These are phyloP conservation scores for Ophiocordyceps australis DNA, from an alignment of 2,329 filamentous ascomycete genomes.

Conservation along the genomic window DNA sequence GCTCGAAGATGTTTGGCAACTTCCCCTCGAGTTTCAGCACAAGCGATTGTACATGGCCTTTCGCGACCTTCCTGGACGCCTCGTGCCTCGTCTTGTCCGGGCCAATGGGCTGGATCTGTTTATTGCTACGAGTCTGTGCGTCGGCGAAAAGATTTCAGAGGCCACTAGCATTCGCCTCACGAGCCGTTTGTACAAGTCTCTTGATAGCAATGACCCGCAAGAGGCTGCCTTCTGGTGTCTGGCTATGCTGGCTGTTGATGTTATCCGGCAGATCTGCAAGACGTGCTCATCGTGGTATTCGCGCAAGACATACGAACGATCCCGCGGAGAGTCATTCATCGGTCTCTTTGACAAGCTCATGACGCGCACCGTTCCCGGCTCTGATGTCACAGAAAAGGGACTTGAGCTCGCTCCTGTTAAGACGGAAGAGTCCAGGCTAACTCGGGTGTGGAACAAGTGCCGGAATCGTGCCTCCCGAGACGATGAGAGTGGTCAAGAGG, in stretches of 20 bases:
- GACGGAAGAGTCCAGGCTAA: conserved; percentile 4
- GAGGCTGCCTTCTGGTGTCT: conserved; percentile 18
- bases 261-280: conserved; percentile 14
- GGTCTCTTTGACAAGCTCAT: conserved; percentile 17
- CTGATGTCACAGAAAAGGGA: conserved; percentile 17
- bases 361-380: conserved; percentile 18
- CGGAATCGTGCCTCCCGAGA: conserved; percentile 4
- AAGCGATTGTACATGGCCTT: conserved; percentile 56
- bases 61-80: conserved; percentile 51
- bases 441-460: no score
- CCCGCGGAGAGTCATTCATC: conserved; percentile 47
- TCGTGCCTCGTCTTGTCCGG: conserved; percentile 48
- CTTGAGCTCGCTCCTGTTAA: conserved; percentile 2
- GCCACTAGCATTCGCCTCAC: conserved; percentile 19
- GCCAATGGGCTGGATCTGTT: conserved; percentile 69
- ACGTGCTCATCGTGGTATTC: conserved; percentile 51
- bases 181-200: conserved; percentile 15
- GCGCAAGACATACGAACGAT: conserved; percentile 69
- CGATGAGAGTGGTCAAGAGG: no score
- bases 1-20: conserved; percentile 64
- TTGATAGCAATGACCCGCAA: conserved; percentile 10
- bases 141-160: conserved; percentile 26
- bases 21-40: conserved; percentile 73
- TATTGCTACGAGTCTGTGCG: conserved; percentile 44
- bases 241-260: conserved; percentile 16